Conservation (phyloP, 1,139 yeast species). For the Kodamaea plutei region DNA sequence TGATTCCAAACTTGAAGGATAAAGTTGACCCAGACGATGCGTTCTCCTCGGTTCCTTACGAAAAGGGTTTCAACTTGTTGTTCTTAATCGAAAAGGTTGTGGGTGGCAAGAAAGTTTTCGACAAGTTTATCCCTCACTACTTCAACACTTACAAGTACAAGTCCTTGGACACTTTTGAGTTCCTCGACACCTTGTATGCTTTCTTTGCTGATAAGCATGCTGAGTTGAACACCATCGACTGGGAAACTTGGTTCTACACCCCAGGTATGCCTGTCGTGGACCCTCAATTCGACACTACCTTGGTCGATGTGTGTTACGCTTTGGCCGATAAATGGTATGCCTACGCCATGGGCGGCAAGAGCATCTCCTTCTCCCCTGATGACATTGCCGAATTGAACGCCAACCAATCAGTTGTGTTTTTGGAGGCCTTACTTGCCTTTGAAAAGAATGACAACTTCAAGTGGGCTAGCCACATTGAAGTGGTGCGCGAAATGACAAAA, state of each 20-base stretch:
- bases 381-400: conserved; percentile 62
- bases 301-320: conserved; percentile 68
- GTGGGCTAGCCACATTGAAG: conserved; percentile 37
- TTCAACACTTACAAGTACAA: conserved; percentile 63
- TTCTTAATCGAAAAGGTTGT: conserved; percentile 61
- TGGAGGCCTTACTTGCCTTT: conserved; percentile 54
- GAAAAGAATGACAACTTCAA: conserved; percentile 28
- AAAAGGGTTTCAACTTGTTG: conserved; percentile 80
- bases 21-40: conserved; percentile 84
- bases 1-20: conserved; percentile 66
- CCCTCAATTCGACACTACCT: conserved; percentile 72
- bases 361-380: conserved; percentile 16
- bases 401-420: conserved; percentile 73
- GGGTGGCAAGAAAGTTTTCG: conserved; percentile 63
- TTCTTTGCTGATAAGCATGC: conserved; percentile 47
- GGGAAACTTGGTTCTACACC: conserved; percentile 77
- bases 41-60: conserved; percentile 85
- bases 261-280: conserved; percentile 83
- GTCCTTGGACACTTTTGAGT: conserved; percentile 79
- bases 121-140: conserved; percentile 75
- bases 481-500: conserved; percentile 38
- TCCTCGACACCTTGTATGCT: conserved; percentile 69
- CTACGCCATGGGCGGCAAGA: conserved; percentile 13
- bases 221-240: conserved; percentile 64
- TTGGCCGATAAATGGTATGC: conserved; percentile 67